These are phyloP conservation scores for Cladosporium halotolerans DNA, from an alignment of 2,329 filamentous ascomycete species.

Conservation along the genomic window DNA sequence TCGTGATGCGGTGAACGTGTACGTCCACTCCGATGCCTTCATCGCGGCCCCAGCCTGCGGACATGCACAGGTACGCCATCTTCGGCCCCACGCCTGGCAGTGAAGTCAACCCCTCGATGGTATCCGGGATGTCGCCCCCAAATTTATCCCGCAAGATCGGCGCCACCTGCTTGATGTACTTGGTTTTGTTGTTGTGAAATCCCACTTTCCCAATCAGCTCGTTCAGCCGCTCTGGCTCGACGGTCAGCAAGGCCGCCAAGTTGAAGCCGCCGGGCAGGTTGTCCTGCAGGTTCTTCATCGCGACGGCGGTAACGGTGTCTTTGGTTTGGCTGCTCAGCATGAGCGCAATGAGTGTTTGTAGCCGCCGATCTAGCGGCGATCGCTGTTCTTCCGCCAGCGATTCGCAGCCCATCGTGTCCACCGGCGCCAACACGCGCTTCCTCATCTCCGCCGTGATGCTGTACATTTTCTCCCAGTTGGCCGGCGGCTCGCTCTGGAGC, in stretches of 20 bases:
- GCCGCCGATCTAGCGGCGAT: conserved; percentile 56
- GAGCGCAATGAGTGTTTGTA: conserved; percentile 78
- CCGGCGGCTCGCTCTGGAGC: conserved; percentile 48
- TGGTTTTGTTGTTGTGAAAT: conserved; percentile 93
- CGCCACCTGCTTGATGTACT: conserved; percentile 71
- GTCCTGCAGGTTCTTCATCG: conserved; percentile 71
- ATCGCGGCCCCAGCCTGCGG: conserved; percentile 62
- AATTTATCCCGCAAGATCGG: conserved; percentile 65
- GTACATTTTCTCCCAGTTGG: conserved; percentile 82
- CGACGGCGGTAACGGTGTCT: conserved; percentile 80
- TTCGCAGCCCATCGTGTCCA: conserved; percentile 97
- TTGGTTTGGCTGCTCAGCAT: conserved; percentile 94
- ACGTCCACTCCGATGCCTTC: conserved; percentile 89
- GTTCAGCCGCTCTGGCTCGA: conserved; percentile 61
- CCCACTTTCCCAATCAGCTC: conserved; percentile 75
- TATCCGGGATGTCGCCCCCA: conserved; percentile 71
- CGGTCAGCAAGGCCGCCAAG: conserved; percentile 69
- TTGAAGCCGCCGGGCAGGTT: conserved; percentile 64
- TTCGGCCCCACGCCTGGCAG: conserved; percentile 88
- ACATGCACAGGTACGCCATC: conserved; percentile 87
- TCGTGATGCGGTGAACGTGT: conserved; percentile 90
- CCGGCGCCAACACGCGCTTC: conserved; percentile 65
- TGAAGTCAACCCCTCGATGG: conserved; percentile 65
- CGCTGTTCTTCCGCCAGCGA: conserved; percentile 55
- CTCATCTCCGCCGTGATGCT: conserved; percentile 70